Percentiles rank a stretch among this genome's conserved stretches.
Evolutionary conservation across 345 rosid genomes (phyloP).

Genomic region (Salix purpurea): DNA sequence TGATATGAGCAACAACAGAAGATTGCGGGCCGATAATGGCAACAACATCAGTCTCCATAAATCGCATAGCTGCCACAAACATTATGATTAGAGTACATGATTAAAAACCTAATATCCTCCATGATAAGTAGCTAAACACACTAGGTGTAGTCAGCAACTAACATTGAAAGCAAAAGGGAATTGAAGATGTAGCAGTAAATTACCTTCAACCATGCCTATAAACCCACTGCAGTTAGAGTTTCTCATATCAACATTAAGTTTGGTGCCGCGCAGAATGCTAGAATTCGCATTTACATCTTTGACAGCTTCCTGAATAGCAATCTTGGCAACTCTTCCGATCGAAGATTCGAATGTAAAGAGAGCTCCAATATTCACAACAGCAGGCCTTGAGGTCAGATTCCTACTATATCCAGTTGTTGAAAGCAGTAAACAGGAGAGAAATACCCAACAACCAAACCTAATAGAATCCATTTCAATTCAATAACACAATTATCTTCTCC

Average conservation of each 20-base stretch:
- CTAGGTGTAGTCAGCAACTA: neutral
- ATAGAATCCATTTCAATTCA: slow-evolving; percentile 30
- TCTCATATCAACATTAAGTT: slow-evolving; percentile 42
- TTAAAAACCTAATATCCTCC: neutral
- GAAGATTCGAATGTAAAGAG: slow-evolving; percentile 58
- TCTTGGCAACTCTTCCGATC: slow-evolving; percentile 77
- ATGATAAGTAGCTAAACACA: slow-evolving; percentile 4
- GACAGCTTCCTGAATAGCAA: slow-evolving; percentile 81
- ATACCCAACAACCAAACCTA: slow-evolving; percentile 32
- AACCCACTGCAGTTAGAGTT: slow-evolving; percentile 82
- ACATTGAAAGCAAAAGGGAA: neutral
- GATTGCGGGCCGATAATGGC: slow-evolving; percentile 89
- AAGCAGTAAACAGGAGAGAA: slow-evolving; percentile 29
- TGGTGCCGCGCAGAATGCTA: slow-evolving; percentile 55
- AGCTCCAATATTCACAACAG: slow-evolving; percentile 65
- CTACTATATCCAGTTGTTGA: slow-evolving; percentile 29
- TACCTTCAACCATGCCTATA: slow-evolving; percentile 87
- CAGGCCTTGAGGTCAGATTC: slow-evolving; percentile 55
- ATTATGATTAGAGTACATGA: slow-evolving; percentile 4
- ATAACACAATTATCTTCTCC: slow-evolving; percentile 3
- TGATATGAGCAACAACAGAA: slow-evolving; percentile 70
- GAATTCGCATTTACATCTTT: slow-evolving; percentile 78
- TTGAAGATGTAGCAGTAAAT: slow-evolving; percentile 2
- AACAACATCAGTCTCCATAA: slow-evolving; percentile 73
- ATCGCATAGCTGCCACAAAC: slow-evolving; percentile 56